These are phyloP conservation scores for Crucihimalaya himalaica DNA, from an alignment of 345 rosid species.

Conservation along the genomic window DNA sequence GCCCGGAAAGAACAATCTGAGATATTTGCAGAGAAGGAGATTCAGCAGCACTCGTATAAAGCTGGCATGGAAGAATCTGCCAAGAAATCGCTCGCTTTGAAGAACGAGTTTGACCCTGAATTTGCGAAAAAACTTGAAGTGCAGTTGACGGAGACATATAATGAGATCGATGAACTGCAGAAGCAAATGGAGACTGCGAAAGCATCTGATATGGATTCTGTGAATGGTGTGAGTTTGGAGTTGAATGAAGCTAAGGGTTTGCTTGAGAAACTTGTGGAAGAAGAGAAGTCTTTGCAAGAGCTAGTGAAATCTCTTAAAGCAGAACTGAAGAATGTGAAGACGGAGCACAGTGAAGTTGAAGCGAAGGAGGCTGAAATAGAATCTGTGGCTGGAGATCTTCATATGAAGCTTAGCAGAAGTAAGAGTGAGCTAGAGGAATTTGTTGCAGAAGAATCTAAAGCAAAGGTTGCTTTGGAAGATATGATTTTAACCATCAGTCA, in stretches of 20 bases:
- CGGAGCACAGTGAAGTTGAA: constrained; percentile 65
- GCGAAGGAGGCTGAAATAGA: constrained; percentile 87
- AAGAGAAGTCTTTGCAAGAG: constrained; percentile 63
- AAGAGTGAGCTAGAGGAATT: constrained; percentile 81
- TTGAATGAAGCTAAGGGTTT: constrained; percentile 84
- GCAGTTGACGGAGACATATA: constrained; percentile 60
- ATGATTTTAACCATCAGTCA: constrained; percentile 75
- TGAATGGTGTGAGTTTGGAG: constrained; percentile 65
- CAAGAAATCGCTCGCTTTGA: constrained; percentile 54
- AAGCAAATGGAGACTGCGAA: constrained; percentile 72
- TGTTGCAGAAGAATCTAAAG: constrained; percentile 62
- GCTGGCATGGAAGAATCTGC: constrained; percentile 67
- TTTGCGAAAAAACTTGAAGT: constrained; percentile 60
- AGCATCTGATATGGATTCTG: constrained; percentile 77
- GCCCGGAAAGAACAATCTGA: constrained; percentile 66
- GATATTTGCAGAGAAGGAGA: constrained; percentile 73
- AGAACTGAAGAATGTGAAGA: constrained; percentile 76
- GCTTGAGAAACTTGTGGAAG: constrained; percentile 70
- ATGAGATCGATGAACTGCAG: constrained; percentile 60
- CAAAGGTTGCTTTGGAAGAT: constrained; percentile 71
- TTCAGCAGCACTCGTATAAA: constrained; percentile 59
- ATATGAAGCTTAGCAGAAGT: constrained; percentile 68
- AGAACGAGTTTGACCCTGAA: constrained; percentile 74
- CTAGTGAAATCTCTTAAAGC: constrained; percentile 70
- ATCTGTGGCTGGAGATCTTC: constrained; percentile 76